Percentiles rank a stretch among this genome's conserved stretches.
Conservation (phyloP, 345 rosid species). For the Ailanthus altissimus region DNA sequence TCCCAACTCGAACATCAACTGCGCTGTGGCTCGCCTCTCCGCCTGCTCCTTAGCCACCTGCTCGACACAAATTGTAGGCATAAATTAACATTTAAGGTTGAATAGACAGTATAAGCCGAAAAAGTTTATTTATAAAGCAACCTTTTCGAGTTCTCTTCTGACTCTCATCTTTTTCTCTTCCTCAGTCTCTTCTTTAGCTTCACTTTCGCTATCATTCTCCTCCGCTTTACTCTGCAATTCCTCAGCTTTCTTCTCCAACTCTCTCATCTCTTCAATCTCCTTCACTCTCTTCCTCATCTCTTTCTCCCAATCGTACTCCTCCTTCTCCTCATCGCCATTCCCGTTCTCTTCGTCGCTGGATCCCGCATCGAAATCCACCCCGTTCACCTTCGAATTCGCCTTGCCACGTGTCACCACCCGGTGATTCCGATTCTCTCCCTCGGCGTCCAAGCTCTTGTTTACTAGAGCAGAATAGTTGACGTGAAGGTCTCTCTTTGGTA, state of each 20-base stretch:
- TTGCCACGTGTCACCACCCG: slow-evolving; percentile 56
- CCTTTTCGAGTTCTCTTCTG: slow-evolving; percentile 87
- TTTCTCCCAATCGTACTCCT: slow-evolving; percentile 60
- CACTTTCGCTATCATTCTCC: slow-evolving; percentile 44
- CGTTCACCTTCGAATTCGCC: slow-evolving; percentile 62
- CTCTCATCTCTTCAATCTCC: slow-evolving; percentile 82
- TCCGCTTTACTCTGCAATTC: slow-evolving; percentile 64
- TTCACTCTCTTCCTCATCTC: slow-evolving; percentile 74
- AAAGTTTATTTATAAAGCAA: slow-evolving; percentile 10
- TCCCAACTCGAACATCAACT: slow-evolving; percentile 91
- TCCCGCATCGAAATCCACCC: slow-evolving; percentile 69
- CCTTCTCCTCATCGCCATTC: slow-evolving; percentile 47
- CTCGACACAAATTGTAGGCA: slow-evolving; percentile 7
- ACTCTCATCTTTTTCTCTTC: slow-evolving; percentile 86
- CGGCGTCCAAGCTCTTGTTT: slow-evolving; percentile 54
- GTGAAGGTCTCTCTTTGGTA: slow-evolving; percentile 55
- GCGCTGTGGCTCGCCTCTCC: slow-evolving; percentile 83
- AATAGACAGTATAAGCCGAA: background rate
- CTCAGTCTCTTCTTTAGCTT: slow-evolving; percentile 63
- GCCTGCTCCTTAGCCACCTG: slow-evolving; percentile 97
- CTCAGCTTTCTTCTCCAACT: slow-evolving; percentile 86
- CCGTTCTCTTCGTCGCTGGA: slow-evolving; percentile 60
- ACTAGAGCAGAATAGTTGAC: slow-evolving; percentile 32
- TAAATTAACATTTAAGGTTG: background rate
- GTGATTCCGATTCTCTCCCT: slow-evolving; percentile 49